phyloP scores from a whole-genome alignment of 306 rosid genomes.

The Potentilla sterilis region DNA sequence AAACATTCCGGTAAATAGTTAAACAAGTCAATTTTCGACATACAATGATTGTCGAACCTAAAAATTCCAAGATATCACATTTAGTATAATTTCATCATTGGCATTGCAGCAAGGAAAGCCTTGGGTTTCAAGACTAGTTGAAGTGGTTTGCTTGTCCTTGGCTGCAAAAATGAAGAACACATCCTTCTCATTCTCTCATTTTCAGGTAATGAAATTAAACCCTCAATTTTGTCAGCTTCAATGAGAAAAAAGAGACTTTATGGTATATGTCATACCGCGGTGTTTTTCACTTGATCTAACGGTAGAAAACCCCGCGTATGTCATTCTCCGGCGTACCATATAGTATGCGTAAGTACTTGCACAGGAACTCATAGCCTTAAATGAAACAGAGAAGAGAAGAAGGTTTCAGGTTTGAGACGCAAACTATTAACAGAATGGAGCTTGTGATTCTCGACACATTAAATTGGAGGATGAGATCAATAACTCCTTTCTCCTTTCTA shows the following conservation, averaged over 20 bases:
- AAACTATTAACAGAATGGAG: constrained; percentile 58
- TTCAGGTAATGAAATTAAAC: constrained; percentile 35
- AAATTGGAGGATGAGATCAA: constrained; percentile 72
- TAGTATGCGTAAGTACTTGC: neutral
- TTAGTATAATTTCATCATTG: neutral
- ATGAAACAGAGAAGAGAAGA: constrained; percentile 46
- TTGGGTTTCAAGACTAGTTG: constrained; percentile 52
- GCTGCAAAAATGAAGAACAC: constrained; percentile 71
- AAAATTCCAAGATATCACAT: neutral
- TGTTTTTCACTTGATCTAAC: neutral
- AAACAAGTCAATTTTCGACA: neutral
- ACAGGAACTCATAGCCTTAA: neutral
- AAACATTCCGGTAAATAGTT: constrained; percentile 49
- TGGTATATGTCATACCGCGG: neutral
- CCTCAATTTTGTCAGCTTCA: neutral
- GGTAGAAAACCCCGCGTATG: neutral
- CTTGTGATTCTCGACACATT: constrained; percentile 59
- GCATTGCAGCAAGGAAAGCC: constrained; percentile 49
- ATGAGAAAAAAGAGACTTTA: neutral
- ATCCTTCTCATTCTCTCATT: constrained; percentile 35
- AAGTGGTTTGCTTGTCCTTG: constrained; percentile 52
- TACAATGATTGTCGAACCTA: neutral
- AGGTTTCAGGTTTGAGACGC: constrained; percentile 45
- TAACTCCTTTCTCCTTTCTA: constrained; percentile 72
- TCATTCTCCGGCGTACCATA: neutral